phyloP scores from a whole-genome alignment of 116 monocot genomes.

The Phalaenopsis hybrid region DNA sequence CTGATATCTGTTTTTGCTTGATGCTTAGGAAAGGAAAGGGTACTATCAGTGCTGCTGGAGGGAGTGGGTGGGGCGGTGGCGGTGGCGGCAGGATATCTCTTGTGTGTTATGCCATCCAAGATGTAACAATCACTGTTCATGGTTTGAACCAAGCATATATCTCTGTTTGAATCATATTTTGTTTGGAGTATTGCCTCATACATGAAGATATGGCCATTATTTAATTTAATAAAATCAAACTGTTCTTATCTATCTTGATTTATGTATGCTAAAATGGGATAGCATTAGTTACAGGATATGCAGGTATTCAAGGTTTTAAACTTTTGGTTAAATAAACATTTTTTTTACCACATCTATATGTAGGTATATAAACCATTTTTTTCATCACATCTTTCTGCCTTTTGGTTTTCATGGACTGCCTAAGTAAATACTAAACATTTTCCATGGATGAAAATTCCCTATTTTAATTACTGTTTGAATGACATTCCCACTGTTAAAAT shows the following conservation, averaged over 20 bases:
- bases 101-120: constrained; percentile 82
- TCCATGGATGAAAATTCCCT: too few relatives aligned
- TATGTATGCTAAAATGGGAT: background rate
- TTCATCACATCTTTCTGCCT: too few relatives aligned
- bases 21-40: constrained; percentile 73
- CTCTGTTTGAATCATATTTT: constrained; percentile 7
- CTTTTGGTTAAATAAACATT: background rate
- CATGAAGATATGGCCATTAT: background rate
- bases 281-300: background rate
- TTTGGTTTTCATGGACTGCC: too few relatives aligned
- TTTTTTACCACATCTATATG: background rate
- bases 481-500: too few relatives aligned
- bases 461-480: too few relatives aligned
- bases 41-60: constrained; percentile 88
- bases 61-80: constrained; percentile 93
- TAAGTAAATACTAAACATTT: too few relatives aligned
- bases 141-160: constrained; percentile 39
- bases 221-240: background rate
- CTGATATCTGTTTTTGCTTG: constrained; percentile 13
- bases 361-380: background rate
- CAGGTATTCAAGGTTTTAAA: background rate
- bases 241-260: background rate
- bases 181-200: background rate
- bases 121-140: constrained; percentile 64
- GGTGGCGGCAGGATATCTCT: constrained; percentile 86